A percentile compares a stretch with the other conserved stretches of the same genome.
phyloP scores from a whole-genome alignment of 176 grass and related monocot genomes.

The Aechmea fasciata region DNA sequence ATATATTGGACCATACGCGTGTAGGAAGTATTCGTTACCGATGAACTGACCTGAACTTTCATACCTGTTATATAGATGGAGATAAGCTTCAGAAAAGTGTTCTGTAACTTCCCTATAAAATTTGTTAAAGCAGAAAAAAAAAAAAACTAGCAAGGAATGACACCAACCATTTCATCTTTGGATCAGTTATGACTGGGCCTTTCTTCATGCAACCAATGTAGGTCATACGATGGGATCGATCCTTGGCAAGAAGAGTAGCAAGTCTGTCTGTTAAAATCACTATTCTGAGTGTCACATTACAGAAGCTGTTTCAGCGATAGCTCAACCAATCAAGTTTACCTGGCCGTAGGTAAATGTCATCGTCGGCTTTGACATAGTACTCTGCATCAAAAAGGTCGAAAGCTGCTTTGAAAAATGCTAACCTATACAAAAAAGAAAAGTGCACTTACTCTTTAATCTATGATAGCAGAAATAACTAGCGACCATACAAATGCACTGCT shows the following conservation, averaged over 20 bases:
- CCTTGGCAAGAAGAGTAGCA: constrained; percentile 85
- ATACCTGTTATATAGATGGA: constrained; percentile 50
- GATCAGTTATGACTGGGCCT: constrained; percentile 88
- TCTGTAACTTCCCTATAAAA: constrained; percentile 12
- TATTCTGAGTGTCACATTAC: not conserved
- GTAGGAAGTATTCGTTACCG: constrained; percentile 77
- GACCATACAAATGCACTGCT: constrained; percentile 14
- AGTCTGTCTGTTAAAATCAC: constrained; percentile 68
- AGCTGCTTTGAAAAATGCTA: constrained; percentile 95
- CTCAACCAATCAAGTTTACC: constrained; percentile 38
- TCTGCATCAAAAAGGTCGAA: constrained; percentile 89
- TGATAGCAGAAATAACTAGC: not conserved
- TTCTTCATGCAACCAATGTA: constrained; percentile 99
- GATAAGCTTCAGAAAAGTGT: constrained; percentile 1
- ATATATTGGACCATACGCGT: constrained; percentile 78
- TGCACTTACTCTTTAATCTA: not conserved
- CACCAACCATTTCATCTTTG: constrained; percentile 78
- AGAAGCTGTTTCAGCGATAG: constrained; percentile 15
- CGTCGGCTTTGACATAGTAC: constrained; percentile 88
- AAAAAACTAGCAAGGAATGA: constrained; percentile 4
- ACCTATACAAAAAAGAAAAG: constrained; percentile 39
- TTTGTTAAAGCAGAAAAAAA: constrained; percentile 2
- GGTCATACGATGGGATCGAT: constrained; percentile 53
- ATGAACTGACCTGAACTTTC: constrained; percentile 83
- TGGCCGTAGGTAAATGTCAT: constrained; percentile 93